Base-by-base conservation (phyloP, 192 early-diverging fungal genomes). In the Coemansia sp. region DNA sequence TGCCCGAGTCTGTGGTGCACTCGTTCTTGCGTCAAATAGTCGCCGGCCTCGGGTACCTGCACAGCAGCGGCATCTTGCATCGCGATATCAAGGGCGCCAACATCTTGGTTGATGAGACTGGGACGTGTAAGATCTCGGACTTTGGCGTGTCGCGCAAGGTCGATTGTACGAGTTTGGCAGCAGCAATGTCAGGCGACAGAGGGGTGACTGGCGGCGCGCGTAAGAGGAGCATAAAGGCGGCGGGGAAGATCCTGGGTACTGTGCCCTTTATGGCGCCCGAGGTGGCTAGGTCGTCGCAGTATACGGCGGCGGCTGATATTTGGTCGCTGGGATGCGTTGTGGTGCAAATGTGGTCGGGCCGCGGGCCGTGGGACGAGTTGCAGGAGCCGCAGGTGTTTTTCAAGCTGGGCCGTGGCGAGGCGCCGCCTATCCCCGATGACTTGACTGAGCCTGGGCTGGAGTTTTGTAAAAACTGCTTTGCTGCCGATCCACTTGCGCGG, bases 211-310 rank as follows among this genome's bases (percentile, higher is more conserved):
- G 36, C n/a, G 47, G 57, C 33, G 14, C 25, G 28, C 38, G 38
- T 37, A 69, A 70, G 76, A 67, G 72, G 33, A 72, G 84, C 35
- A 80, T 75, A 48, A 84, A 62, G 25, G 60, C 28, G 23, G 18
- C 52, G 33, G n/a, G 56, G 8, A 58, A 36, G 1, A 67, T 93
- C 14, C 85, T 90, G 62, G 93, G 93, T 11, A 88, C 94, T 0
- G 85, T 95, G 10, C 92, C 89, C 31, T 98, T 93, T 86, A 97
- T 99, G 95, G 95, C 96, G 28, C 96, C 96, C 12, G 96, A 99
- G 72, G 93, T 96, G 3, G 92, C 91, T 0, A 86, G 87, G 2
- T 85, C 82, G 18, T 85, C 88, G 23, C 90, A 86, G 16, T 97
- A 99, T 69, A 87, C 87, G 48, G 94, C 91, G 34, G 97, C 95